Percentiles rank a stretch among this genome's conserved stretches.
Evolutionary conservation across 768 basidiomycete genomes (phyloP).

Genomic region (Rubroboletus pulcherrimus): DNA sequence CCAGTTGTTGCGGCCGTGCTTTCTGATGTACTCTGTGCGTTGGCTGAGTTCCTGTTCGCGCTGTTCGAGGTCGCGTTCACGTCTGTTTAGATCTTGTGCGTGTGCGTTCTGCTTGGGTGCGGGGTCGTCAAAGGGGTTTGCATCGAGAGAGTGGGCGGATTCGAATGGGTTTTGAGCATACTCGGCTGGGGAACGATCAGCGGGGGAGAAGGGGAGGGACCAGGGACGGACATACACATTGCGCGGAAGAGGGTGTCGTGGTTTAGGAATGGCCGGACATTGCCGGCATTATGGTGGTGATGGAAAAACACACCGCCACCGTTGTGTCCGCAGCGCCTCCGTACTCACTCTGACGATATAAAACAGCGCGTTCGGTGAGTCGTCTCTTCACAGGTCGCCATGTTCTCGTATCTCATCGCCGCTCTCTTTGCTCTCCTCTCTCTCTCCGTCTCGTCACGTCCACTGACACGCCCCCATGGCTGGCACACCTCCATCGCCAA

Average conservation of each 20-base stretch:
- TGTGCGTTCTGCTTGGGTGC: conserved; percentile 41
- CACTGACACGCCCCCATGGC: no score
- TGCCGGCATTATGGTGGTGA: not conserved
- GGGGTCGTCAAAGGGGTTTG: conserved; percentile 90
- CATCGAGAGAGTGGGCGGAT: conserved; percentile 78
- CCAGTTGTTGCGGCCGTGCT: conserved; percentile 88
- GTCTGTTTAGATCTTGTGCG: conserved; percentile 63
- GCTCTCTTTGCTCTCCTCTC: conserved; percentile 57
- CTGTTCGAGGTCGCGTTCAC: conserved; percentile 79
- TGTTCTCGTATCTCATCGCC: conserved; percentile 39
- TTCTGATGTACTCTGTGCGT: conserved; percentile 65
- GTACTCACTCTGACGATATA: not conserved
- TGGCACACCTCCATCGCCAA: not conserved
- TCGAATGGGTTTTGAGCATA: conserved; percentile 75
- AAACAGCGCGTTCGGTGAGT: not conserved
- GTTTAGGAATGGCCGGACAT: conserved; percentile 1
- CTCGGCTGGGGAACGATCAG: conserved; percentile 20
- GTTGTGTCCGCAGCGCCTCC: no score
- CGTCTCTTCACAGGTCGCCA: conserved; percentile 1
- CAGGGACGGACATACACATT: conserved; percentile 26
- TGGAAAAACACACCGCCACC: not conserved
- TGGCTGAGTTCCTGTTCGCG: conserved; percentile 72
- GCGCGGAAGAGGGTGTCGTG: not conserved
- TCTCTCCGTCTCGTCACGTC: conserved; percentile 42
- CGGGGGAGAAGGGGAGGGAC: no score